These are phyloP conservation scores for Starmera caribaea DNA, from an alignment of 805 yeast genomes.

Conservation along the genomic window DNA sequence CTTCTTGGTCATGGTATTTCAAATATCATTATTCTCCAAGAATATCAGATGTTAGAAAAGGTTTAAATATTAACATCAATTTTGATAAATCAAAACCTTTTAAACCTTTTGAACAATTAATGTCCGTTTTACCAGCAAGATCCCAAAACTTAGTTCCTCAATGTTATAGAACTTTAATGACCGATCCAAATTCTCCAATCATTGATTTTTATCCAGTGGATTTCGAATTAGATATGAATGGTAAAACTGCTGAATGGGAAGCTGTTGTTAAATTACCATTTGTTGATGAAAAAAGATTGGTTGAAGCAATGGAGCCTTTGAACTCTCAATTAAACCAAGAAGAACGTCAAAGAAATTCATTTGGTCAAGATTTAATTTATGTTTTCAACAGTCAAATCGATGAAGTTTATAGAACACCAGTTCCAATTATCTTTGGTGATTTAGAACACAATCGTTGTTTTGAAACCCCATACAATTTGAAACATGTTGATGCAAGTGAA, in stretches of 20 bases:
- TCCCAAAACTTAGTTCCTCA: constrained; percentile 72
- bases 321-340: constrained; percentile 55
- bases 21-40: constrained; percentile 89
- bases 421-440: constrained; percentile 69
- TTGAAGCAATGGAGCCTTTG: constrained; percentile 61
- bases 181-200: constrained; percentile 78
- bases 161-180: constrained; percentile 74
- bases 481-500: constrained; percentile 29
- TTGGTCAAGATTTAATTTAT: constrained; percentile 63
- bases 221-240: constrained; percentile 84
- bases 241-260: constrained; percentile 96
- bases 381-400: constrained; percentile 69
- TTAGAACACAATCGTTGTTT: constrained; percentile 71
- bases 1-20: constrained; percentile 95
- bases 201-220: constrained; percentile 84
- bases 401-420: constrained; percentile 60
- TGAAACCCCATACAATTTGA: constrained; percentile 47
- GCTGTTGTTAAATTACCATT: constrained; percentile 90
- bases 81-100: constrained; percentile 75
- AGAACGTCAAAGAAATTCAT: constrained; percentile 64
- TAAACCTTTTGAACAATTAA: constrained; percentile 88
- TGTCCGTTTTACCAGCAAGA: constrained; percentile 96
- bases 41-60: constrained; percentile 75
- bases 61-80: constrained; percentile 51
- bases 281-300: constrained; percentile 73